These are phyloP conservation scores for Termitomyces titanicus DNA, from an alignment of 768 basidiomycete species.

Conservation along the genomic window DNA sequence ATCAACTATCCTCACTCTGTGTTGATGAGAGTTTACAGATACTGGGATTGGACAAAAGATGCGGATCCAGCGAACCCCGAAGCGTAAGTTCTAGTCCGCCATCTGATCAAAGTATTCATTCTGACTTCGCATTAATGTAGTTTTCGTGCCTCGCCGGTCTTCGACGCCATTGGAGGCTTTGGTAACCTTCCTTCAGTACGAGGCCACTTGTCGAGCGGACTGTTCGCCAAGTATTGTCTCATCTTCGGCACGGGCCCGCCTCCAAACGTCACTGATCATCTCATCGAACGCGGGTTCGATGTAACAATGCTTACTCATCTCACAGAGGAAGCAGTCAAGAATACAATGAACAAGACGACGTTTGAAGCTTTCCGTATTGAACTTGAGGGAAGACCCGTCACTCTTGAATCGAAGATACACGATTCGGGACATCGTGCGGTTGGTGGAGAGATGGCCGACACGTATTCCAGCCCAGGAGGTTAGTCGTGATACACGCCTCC, in stretches of 20 bases:
- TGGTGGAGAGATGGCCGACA: slow-evolving; percentile 31
- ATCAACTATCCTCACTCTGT: background rate
- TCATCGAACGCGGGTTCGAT: slow-evolving; percentile 29
- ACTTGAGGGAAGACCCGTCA: slow-evolving; percentile 32
- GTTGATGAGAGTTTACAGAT: slow-evolving; percentile 18
- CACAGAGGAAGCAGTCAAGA: slow-evolving; percentile 16
- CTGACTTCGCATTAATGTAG: slow-evolving; percentile 17
- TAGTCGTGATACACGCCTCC: slow-evolving; percentile 2
- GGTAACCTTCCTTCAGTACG: slow-evolving; percentile 30
- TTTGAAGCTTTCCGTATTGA: slow-evolving; percentile 33
- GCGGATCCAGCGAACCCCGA: slow-evolving; percentile 17
- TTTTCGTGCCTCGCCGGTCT: slow-evolving; percentile 29
- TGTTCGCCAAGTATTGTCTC: slow-evolving; percentile 30
- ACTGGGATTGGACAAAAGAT: slow-evolving; percentile 40
- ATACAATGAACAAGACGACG: slow-evolving; percentile 12
- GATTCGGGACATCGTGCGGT: slow-evolving; percentile 33
- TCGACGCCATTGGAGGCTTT: slow-evolving; percentile 32
- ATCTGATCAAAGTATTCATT: background rate
- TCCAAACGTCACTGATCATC: slow-evolving; percentile 25
- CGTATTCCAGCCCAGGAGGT: slow-evolving; percentile 38
- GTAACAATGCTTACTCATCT: slow-evolving; percentile 15
- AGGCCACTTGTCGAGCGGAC: slow-evolving; percentile 28
- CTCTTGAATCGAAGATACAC: slow-evolving; percentile 23
- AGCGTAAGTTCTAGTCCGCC: slow-evolving; percentile 13
- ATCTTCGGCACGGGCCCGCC: slow-evolving; percentile 31